Evolutionary conservation across 345 rosid genomes (phyloP).

Genomic region (Salix brachista): DNA sequence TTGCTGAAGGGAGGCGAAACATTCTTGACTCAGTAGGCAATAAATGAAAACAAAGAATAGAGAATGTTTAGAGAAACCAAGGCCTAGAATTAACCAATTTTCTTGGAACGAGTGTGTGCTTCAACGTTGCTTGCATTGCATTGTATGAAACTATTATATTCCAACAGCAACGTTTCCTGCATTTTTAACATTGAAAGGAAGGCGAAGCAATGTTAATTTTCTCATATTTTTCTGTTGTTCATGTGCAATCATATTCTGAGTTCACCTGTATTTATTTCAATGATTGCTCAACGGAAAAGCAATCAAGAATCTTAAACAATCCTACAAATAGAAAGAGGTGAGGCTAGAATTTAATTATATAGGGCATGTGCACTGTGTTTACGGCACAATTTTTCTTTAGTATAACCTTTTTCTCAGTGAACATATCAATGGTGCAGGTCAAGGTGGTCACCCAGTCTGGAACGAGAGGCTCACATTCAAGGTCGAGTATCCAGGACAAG

Average conservation of each 20-base stretch:
- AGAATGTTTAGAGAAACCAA: not conserved
- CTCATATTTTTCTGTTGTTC: not conserved
- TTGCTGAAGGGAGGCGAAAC: not conserved
- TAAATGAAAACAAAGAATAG: not conserved
- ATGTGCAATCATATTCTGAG: not conserved
- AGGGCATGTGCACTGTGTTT: not conserved
- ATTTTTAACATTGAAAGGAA: not conserved
- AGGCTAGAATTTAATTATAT: not conserved
- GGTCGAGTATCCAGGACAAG: conserved; percentile 75
- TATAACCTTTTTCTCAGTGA: not conserved
- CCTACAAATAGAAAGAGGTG: not conserved
- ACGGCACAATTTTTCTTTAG: not conserved
- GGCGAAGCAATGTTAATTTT: not conserved
- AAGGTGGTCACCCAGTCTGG: conserved; percentile 62
- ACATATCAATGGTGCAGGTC: conserved; percentile 26
- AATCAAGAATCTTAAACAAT: not conserved
- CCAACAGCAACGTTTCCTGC: not conserved
- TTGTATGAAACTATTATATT: not conserved
- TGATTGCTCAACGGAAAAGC: not conserved
- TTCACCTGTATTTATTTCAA: not conserved
- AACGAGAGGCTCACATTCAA: conserved; percentile 59
- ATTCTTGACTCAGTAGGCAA: not conserved
- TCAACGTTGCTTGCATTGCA: not conserved
- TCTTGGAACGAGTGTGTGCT: not conserved
- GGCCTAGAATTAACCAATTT: not conserved